Conservation (phyloP, 2,329 filamentous ascomycete species). For the Verticillium nubilum region DNA sequence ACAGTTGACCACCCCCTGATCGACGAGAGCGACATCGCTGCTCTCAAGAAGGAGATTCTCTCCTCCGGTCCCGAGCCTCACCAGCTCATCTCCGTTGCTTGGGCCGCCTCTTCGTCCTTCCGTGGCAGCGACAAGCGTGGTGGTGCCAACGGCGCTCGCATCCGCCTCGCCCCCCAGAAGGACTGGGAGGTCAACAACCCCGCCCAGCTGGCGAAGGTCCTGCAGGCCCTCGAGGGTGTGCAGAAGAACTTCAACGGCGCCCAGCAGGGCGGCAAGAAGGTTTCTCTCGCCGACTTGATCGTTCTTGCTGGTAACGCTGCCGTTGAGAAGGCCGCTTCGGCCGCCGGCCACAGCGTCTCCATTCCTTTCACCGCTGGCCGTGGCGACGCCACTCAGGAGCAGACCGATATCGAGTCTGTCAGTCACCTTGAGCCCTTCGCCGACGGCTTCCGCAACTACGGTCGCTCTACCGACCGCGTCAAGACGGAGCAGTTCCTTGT, state of each 20-base stretch:
- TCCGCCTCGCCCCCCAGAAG: constrained; percentile 67
- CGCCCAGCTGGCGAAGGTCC: constrained; percentile 54
- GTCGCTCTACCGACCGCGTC: constrained; percentile 54
- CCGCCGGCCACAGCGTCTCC: constrained; percentile 38
- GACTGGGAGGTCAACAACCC: constrained; percentile 74
- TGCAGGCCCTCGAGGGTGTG: constrained; percentile 56
- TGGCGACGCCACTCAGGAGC: constrained; percentile 63
- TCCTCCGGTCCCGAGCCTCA: constrained; percentile 52
- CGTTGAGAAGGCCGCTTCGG: constrained; percentile 62
- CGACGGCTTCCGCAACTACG: constrained; percentile 79
- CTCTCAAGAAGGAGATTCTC: constrained; percentile 65
- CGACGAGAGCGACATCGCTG: constrained; percentile 55
- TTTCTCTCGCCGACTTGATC: constrained; percentile 75
- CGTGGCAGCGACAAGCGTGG: constrained; percentile 75
- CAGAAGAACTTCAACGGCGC: constrained; percentile 62
- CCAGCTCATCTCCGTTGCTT: constrained; percentile 61
- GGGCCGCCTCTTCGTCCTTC: constrained; percentile 67
- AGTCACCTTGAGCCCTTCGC: constrained; percentile 59
- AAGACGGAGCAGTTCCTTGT: constrained; percentile 65
- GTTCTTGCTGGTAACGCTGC: constrained; percentile 68
- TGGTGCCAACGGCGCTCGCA: constrained; percentile 74
- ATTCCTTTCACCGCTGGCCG: constrained; percentile 73
- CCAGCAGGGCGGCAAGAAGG: constrained; percentile 57
- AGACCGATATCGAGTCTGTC: constrained; percentile 64
- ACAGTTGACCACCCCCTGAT: constrained; percentile 50